phyloP scores from a whole-genome alignment of 2,329 filamentous ascomycete genomes.

The Teratosphaeria nubilosa region DNA sequence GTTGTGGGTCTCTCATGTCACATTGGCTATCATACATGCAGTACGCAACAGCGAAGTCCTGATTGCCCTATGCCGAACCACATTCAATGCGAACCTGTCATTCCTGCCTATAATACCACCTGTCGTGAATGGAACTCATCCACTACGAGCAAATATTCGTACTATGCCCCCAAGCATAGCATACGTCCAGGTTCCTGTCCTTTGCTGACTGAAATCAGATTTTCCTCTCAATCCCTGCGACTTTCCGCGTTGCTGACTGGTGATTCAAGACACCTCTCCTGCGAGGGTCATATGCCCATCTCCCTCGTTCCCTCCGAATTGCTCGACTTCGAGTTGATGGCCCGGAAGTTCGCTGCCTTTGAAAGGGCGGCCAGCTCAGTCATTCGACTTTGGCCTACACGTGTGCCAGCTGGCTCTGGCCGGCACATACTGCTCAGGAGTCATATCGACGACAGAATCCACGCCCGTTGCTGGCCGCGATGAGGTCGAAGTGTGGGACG shows the following conservation, averaged over 20 bases:
- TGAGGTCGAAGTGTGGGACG: neutral
- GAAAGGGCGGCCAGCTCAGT: neutral
- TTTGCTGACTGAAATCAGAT: neutral
- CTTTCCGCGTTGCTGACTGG: too few species aligned
- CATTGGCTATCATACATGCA: neutral
- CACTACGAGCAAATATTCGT: neutral
- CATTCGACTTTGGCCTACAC: neutral
- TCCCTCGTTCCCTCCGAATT: neutral
- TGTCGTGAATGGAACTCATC: neutral
- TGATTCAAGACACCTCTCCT: too few species aligned
- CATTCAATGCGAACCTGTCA: neutral
- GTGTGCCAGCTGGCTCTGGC: neutral
- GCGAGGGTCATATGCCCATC: neutral
- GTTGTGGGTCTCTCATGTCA: neutral
- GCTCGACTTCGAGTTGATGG: neutral
- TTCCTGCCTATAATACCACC: neutral
- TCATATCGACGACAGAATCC: neutral
- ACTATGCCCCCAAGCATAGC: too few species aligned
- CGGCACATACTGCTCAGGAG: neutral
- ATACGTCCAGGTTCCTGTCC: neutral
- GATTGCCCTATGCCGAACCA: neutral
- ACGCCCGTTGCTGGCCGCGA: neutral
- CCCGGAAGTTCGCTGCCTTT: neutral
- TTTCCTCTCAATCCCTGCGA: too few species aligned
- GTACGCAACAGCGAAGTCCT: neutral